Conservation (phyloP, 2,329 filamentous ascomycete species). For the Fusarium pininemorale region DNA sequence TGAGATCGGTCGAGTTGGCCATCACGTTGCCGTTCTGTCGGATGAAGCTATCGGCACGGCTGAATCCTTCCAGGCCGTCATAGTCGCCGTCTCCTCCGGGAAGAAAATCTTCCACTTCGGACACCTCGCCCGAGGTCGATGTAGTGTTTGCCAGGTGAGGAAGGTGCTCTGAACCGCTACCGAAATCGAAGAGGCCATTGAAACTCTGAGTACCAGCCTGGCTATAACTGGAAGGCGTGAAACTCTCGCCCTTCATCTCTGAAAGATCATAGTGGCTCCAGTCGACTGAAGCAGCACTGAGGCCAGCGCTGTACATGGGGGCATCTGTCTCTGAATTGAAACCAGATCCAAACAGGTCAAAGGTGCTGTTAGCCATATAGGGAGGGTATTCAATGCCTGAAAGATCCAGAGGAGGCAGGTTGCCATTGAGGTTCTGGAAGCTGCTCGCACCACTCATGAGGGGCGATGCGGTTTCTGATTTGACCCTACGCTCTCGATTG, state of each 20-base stretch:
- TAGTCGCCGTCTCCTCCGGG: conserved; percentile 59
- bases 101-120: conserved; percentile 70
- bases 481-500: conserved; percentile 61
- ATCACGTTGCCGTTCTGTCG: conserved; percentile 57
- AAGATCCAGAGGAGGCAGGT: conserved; percentile 67
- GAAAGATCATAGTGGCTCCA: conserved; percentile 58
- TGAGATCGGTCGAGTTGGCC: conserved; percentile 54
- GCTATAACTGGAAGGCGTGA: conserved; percentile 64
- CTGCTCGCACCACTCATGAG: conserved; percentile 59
- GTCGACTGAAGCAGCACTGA: conserved; percentile 63
- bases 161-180: conserved; percentile 62
- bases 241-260: conserved; percentile 57
- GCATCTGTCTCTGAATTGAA: conserved; percentile 62
- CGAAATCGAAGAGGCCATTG: conserved; percentile 61
- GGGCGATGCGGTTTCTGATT: conserved; percentile 70
- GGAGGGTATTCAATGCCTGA: conserved; percentile 63
- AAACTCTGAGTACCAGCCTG: conserved; percentile 62
- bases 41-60: conserved; percentile 56
- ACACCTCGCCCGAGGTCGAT: conserved; percentile 73
- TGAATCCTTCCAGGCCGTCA: conserved; percentile 51
- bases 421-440: conserved; percentile 62
- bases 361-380: conserved; percentile 56
- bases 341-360: conserved; percentile 62
- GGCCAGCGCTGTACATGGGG: conserved; percentile 69
- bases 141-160: conserved; percentile 64